These are phyloP conservation scores for Pythium guiyangense DNA, from an alignment of 352 stramenopile genomes.

Conservation along the genomic window DNA sequence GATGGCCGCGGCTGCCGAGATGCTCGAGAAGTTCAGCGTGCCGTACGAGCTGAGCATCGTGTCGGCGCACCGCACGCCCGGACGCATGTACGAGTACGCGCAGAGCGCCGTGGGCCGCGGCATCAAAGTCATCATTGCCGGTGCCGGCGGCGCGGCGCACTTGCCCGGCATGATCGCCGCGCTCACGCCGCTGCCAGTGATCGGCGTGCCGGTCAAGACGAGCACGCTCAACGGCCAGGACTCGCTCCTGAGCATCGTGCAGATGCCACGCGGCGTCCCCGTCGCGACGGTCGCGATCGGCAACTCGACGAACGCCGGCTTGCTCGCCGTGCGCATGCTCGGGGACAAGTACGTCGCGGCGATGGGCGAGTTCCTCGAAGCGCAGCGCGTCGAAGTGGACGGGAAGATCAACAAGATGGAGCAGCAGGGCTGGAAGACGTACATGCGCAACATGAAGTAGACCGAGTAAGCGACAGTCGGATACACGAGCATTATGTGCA, in stretches of 20 bases:
- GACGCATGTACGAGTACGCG: constrained; percentile 96
- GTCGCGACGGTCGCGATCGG: constrained; percentile 98
- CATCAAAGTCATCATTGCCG: constrained; percentile 93
- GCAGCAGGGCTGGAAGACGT: constrained; percentile 88
- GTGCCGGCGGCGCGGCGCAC: constrained; percentile 96
- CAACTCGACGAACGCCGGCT: constrained; percentile 96
- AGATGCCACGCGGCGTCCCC: constrained; percentile 98
- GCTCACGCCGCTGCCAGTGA: constrained; percentile 85
- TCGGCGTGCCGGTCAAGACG: constrained; percentile 98
- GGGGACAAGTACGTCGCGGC: constrained; percentile 73
- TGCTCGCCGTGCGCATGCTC: constrained; percentile 97
- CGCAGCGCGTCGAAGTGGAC: constrained; percentile 92
- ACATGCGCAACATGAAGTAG: constrained; percentile 73
- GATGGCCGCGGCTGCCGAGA: constrained; percentile 94
- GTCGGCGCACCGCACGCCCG: constrained; percentile 96
- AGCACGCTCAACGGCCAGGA: constrained; percentile 97
- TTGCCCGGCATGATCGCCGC: constrained; percentile 93
- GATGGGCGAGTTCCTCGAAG: constrained; percentile 92
- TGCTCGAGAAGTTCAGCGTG: constrained; percentile 95
- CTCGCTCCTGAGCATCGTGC: constrained; percentile 97
- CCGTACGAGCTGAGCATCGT: constrained; percentile 98
- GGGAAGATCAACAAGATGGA: constrained; percentile 89
- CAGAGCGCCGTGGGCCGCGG: constrained; percentile 85
- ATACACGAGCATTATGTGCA: not conserved
- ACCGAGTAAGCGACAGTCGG: constrained; percentile 19